Evolutionary conservation across 495 filamentous ascomycete genomes (phyloP).

Genomic region (Penicillium antarcticum): DNA sequence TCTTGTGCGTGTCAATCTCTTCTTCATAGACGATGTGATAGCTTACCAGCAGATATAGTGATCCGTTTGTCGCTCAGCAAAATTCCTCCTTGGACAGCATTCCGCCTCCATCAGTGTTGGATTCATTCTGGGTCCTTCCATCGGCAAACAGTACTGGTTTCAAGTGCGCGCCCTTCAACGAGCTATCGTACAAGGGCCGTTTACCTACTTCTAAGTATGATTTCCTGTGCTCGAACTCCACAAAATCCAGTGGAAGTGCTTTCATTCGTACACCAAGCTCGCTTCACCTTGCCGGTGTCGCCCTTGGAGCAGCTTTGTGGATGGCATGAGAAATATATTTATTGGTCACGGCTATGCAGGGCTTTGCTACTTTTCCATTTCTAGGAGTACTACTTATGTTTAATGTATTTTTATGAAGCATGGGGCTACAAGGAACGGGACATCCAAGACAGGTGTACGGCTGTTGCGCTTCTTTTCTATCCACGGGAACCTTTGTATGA

Average conservation of each 20-base stretch:
- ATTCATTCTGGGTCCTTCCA: not conserved
- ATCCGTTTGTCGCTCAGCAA: constrained; percentile 4
- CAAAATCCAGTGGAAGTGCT: not conserved
- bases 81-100: not conserved
- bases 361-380: too few species aligned
- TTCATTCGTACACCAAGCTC: not conserved
- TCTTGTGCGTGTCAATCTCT: not conserved
- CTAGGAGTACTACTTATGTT: too few species aligned
- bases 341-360: too few species aligned
- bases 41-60: not conserved
- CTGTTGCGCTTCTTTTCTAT: too few species aligned
- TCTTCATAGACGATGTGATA: not conserved
- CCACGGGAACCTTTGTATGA: too few species aligned
- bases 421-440: too few species aligned
- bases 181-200: not conserved
- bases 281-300: not conserved
- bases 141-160: not conserved
- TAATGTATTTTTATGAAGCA: too few species aligned
- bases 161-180: not conserved
- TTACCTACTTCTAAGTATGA: not conserved
- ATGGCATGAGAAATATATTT: not conserved
- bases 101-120: not conserved
- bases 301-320: not conserved
- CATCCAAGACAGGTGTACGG: too few species aligned
- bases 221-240: not conserved